phyloP scores from a whole-genome alignment of 1,284 basidiomycete genomes.

The Papiliotrema nemorosa region DNA sequence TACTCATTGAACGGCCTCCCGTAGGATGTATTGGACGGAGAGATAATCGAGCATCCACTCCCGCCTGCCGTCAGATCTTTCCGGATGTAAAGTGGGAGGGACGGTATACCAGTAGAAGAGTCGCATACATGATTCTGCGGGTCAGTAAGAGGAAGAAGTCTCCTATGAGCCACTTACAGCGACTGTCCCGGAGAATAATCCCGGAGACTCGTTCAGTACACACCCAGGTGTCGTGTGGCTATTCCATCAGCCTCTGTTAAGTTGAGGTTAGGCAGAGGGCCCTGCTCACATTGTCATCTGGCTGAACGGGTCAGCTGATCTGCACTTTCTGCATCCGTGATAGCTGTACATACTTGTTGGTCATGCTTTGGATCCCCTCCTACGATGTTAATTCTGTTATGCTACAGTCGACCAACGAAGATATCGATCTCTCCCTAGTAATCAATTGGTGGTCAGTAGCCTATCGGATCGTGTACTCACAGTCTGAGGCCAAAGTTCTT shows the following conservation, averaged over 20 bases:
- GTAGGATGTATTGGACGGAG: slow-evolving; percentile 57
- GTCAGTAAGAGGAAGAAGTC: not conserved
- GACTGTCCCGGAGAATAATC: slow-evolving; percentile 29
- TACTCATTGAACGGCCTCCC: slow-evolving; percentile 65
- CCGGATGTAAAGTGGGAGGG: not conserved
- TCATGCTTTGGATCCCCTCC: slow-evolving; percentile 44
- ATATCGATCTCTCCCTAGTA: slow-evolving; percentile 47
- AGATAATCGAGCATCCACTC: slow-evolving; percentile 64
- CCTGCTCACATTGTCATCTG: slow-evolving; percentile 40
- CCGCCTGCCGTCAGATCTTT: slow-evolving; percentile 50
- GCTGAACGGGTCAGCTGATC: slow-evolving; percentile 14
- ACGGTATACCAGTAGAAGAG: slow-evolving; percentile 23
- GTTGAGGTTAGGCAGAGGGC: not conserved
- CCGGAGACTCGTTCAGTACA: slow-evolving; percentile 22
- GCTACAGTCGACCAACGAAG: slow-evolving; percentile 21
- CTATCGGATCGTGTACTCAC: no score
- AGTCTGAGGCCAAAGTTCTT: slow-evolving; percentile 32
- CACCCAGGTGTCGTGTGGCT: slow-evolving; percentile 44
- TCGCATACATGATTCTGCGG: slow-evolving; percentile 34
- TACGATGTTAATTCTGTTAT: slow-evolving; percentile 6
- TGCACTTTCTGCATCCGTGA: not conserved
- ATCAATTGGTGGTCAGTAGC: not conserved
- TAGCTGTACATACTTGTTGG: slow-evolving; percentile 30
- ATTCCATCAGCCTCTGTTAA: not conserved
- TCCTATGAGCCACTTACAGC: slow-evolving; percentile 12